Evolutionary conservation across 805 yeast species (phyloP), one percentile per base, ranked within the genome.

Genomic region (Saturnispora bothae): DNA sequence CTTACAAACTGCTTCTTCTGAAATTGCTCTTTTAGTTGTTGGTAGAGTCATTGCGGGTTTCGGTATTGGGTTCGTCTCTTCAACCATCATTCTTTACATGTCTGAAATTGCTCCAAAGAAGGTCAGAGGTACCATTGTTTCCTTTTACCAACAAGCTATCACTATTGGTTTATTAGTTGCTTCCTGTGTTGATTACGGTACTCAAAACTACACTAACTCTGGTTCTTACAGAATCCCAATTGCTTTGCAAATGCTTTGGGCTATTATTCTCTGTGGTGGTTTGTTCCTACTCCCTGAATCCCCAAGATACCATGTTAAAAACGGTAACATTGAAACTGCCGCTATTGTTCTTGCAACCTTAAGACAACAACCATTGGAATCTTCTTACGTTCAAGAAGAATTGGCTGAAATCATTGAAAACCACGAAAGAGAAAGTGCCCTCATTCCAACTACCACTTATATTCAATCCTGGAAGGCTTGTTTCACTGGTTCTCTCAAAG

Each of bases 71-170:
- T 73, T 76, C 43, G 68, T 82, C 28, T 75, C 88, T 28, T 84
- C 86, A 31, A 66, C 79, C 41, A 82, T 80, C 25, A 88, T 94
- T 36, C 61, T 83, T 55, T 82, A 81, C 54, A 78, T 79, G 64
- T 80, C 88, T 23, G 84, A 82, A 57, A 77, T 83, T 28, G 72
- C 85, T 14, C 92, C 92, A 20, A 76, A 71, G 49, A 76, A 81
- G 68, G 72, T 82, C 36, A 68, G 94, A 62, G 94, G 94, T 48
- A 73, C 85, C 15, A 66, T 80, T 44, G 85, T 82, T 33, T 73
- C 82, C 39, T 69, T 81, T 40, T 83, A 80, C 57, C 94, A 83
- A 57, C 59, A 58, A 45, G 55, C 57, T 48, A 68, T 73, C 48
- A 80, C 92, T 3, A 69, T 83, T 64, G 94, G 94, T 36, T 59